Evolutionary conservation across 345 rosid genomes (phyloP), one percentile per base, ranked within the genome.

Genomic region (Schrenkiella parvula): DNA sequence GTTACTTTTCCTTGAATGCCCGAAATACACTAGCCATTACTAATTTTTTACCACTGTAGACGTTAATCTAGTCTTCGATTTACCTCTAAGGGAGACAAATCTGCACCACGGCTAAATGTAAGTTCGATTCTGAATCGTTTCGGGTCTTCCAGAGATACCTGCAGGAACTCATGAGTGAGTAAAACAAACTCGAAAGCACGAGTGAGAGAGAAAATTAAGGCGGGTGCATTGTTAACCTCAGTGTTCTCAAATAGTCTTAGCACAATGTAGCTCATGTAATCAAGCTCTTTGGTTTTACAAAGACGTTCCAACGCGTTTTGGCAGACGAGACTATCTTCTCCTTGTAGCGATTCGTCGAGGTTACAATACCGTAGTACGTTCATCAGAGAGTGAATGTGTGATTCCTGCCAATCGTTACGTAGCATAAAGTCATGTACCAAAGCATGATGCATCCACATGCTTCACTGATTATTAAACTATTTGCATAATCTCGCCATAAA

Each of bases 211-310:
- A 22, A 52, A 64, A n/a, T n/a, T n/a, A n/a, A 52, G 42, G 28
- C 7, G 13, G 29, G 38, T 31, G 57, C 5, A 7, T 42, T 41
- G 62, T 60, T 29, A 39, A 90, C 99, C 89, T 85, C 99, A 3
- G 87, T 84, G 78, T 92, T 92, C 86, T 95, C 99, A 52, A 95
- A 92, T 89, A 90, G 84, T 78, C 98, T 85, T 55, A 95, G 71
- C 61, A 92, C 96, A 19, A 95, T 88, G 72, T 92, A 84, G 82
- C 99, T 95, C 99, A 95, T 95, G 84, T 95, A 95, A 83, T 95
- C 99, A 76, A 92, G 98, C 82, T 95, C 99, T 85, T 86, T 88
- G 10, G 97, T 92, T 60, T 84, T 89, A 80, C 73, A 79, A 72
- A 95, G 76, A 34, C 96, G 89, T 70, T 90, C 96, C 90, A 92